Base-by-base conservation (phyloP, 176 grass and related monocot genomes). In the Triticum aestivum region DNA sequence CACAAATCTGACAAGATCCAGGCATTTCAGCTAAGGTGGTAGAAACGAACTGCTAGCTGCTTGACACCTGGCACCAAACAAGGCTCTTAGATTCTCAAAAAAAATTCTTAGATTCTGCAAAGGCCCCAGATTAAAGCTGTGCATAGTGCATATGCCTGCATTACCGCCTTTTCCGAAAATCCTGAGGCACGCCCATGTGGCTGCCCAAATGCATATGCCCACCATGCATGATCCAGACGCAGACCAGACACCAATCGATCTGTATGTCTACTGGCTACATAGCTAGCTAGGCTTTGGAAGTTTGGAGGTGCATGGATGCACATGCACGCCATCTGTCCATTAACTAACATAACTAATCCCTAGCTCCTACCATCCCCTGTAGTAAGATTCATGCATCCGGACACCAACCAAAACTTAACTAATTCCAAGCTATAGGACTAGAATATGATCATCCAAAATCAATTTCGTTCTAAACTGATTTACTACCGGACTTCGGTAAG, bases 171-270 rank as follows among this genome's bases (percentile, higher is more conserved):
- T 34, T 34, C 74, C 51, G 6, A 1, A 61, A 83, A 61, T 67
- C 84, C 45, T 27, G 75, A 90, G 59, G 89, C 79, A 66, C 42
- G 56, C 65, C 74, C 89, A 90, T 90, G 84, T 90, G 89, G 73
- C 23, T 69, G 54, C 33, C 66, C 61, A 75, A 75, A 59, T 21
- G 18, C 54, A 59, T 17, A 73, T 27, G 38, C 45, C 20, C 26
- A 2, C 72, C 78, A 90, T 76, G 66, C 78, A 90, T 76, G 66
- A 83, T 83, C 67, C 61, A 21, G 54, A 59, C 54, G 54, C 54
- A 59, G 54, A 59, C 51, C 51, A 51, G 49, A 51, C 49, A 51
- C 49, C 52, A 56, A 21, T 6, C 54, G 6, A 58, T 58, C 54
- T 21, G 54, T 21, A 58, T 58, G 18, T 58, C 54, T 21, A 58